These are phyloP conservation scores for Kingdonia uniflora DNA, from an alignment of 164 flowering plant genomes.

Conservation along the genomic window DNA sequence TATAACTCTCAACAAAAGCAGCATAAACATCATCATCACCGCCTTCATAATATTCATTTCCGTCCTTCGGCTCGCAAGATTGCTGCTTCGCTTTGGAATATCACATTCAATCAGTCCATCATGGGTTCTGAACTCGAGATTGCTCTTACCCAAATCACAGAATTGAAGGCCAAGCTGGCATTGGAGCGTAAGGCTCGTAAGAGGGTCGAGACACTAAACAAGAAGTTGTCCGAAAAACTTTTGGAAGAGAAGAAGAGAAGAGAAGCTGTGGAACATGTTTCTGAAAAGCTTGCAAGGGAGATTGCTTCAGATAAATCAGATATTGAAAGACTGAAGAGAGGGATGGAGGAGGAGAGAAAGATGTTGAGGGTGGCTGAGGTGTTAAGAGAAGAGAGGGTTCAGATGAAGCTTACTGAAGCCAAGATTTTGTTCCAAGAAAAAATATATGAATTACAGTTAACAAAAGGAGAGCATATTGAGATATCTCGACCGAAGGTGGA, in stretches of 20 bases:
- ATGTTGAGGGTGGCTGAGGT: slow-evolving; percentile 64
- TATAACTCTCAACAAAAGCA: slow-evolving; percentile 20
- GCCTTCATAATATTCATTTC: slow-evolving; percentile 14
- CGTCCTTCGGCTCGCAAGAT: slow-evolving; percentile 31
- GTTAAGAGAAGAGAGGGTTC: slow-evolving; percentile 64
- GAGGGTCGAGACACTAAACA: slow-evolving; percentile 38
- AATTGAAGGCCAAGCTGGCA: slow-evolving; percentile 45
- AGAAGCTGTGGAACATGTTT: slow-evolving; percentile 32
- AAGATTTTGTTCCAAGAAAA: slow-evolving; percentile 48
- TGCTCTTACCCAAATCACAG: slow-evolving; percentile 36
- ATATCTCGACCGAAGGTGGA: too few species aligned
- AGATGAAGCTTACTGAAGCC: slow-evolving; percentile 66
- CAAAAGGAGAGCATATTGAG: too few species aligned
- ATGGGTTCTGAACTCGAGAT: slow-evolving; percentile 46
- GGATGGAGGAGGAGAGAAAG: slow-evolving; percentile 55
- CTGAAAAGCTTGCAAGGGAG: slow-evolving; percentile 39
- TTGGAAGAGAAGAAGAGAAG: slow-evolving; percentile 40
- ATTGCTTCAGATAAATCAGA: slow-evolving; percentile 24
- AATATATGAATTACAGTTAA: slow-evolving; percentile 25
- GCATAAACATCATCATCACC: slow-evolving; percentile 2
- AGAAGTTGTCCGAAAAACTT: slow-evolving; percentile 32
- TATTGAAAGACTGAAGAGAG: slow-evolving; percentile 29
- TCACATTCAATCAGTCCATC: slow-evolving; percentile 27
- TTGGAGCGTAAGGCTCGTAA: slow-evolving; percentile 39
- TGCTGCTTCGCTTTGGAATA: slow-evolving; percentile 46